Base-by-base conservation (phyloP, 225 moss, liverwort and hornwort species). In the Polytrichum formosum region DNA sequence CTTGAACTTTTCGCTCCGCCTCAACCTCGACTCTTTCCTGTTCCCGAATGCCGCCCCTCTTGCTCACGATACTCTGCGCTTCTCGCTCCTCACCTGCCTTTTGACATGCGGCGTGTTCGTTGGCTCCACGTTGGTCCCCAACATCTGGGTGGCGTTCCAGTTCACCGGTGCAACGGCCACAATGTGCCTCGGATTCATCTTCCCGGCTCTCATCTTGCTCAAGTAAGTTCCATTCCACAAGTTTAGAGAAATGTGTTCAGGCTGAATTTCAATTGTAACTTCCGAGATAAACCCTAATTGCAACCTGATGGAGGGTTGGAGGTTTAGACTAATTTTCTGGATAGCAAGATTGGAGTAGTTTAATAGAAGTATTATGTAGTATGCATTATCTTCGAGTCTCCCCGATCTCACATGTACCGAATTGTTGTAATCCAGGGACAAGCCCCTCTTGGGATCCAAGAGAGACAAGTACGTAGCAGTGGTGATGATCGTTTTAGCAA, bases 91-190 rank as follows among this genome's bases (percentile, higher is more conserved):
- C 65, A 94, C 91, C 35, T 72, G n/a, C 69, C 73, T 91, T 63
- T 62, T 97, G 61, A 58, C 92, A 29, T 86, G 72, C 67, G 53
- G 81, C 55, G 33, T 85, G 68, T 92, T 94, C 74, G 76, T 97
- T 56, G 94, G 97, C 62, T 88, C 92, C 0, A 78, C 90, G 1
- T 46, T 92, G 53, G 79, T 97, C 71, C 97, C 97, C 65, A 80
- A 92, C 70, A 97, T 97, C 61, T 97, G 92, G 92, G 74, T 90
- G 26, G 97, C 83, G 17, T 92, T 97, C 69, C 90, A 97, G 71
- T 91, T 97, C 81, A 97, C 94, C 4, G 97, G 94, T 6, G 89
- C 97, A 18, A 97, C 97, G 26, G 86, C 90, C 73, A 84, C 86
- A 5, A 90, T 94, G 37, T 81, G 84, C 81, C 78, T 97, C 73